These are phyloP conservation scores for Botrytis fragariae DNA, from an alignment of 2,329 filamentous ascomycete genomes.

Conservation along the genomic window DNA sequence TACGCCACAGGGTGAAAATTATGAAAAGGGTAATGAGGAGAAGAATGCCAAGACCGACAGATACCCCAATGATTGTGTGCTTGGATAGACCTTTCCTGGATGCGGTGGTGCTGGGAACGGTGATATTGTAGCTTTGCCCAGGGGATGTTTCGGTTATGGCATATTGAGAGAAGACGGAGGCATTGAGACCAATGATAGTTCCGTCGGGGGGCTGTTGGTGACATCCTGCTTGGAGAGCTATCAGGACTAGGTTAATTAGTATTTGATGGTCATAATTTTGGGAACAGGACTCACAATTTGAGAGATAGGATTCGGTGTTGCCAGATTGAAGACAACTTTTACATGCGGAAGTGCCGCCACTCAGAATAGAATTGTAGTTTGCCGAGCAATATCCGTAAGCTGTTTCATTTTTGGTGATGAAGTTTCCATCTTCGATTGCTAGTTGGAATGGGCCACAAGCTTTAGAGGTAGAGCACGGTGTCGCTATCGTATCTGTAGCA, in stretches of 20 bases:
- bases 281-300: constrained; percentile 26
- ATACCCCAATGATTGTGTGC: constrained; percentile 33
- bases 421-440: constrained; percentile 31
- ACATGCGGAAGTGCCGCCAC: constrained; percentile 19
- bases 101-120: constrained; percentile 2
- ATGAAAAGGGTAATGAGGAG: constrained; percentile 21
- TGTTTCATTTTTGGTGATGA: constrained; percentile 25
- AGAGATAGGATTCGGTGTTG: constrained; percentile 23
- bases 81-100: constrained; percentile 26
- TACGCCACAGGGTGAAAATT: not conserved
- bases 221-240: constrained; percentile 30
- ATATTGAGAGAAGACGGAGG: constrained; percentile 31
- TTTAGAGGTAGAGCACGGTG: constrained; percentile 30
- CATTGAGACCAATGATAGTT: constrained; percentile 30
- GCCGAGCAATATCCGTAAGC: constrained; percentile 35
- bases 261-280: not conserved
- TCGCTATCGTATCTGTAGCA: constrained; percentile 27
- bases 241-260: constrained; percentile 1
- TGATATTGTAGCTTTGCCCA: constrained; percentile 18
- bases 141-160: constrained; percentile 30
- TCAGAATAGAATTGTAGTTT: constrained; percentile 27
- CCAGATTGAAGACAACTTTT: constrained; percentile 23
- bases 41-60: constrained; percentile 25
- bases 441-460: constrained; percentile 32
- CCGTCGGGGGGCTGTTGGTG: constrained; percentile 29